phyloP scores from a whole-genome alignment of 768 basidiomycete genomes.

The Lepiota venenata region DNA sequence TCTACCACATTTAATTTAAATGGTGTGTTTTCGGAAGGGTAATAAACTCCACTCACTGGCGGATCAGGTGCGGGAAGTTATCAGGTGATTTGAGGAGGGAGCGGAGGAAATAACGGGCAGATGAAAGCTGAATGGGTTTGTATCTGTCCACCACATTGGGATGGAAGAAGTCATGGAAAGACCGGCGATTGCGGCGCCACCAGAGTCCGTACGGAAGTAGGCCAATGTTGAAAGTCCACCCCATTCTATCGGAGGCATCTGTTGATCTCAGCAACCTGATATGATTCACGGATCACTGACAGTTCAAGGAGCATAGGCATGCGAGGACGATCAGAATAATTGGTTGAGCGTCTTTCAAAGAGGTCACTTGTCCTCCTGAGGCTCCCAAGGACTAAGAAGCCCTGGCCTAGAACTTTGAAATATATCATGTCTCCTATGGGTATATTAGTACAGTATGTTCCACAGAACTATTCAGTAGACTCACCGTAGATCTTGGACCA shows the following conservation, averaged over 20 bases:
- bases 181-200: conserved; percentile 21
- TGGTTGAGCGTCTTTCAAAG: conserved; percentile 15
- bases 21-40: neutral
- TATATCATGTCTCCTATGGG: conserved; percentile 10
- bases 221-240: conserved; percentile 9
- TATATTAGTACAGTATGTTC: neutral
- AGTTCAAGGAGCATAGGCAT: conserved; percentile 7
- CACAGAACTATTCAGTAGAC: neutral
- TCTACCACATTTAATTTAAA: neutral
- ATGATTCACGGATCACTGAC: neutral
- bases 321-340: conserved; percentile 23
- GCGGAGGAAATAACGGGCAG: neutral
- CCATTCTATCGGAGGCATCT: conserved; percentile 4
- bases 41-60: neutral
- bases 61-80: neutral
- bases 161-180: conserved; percentile 24
- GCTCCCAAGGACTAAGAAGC: conserved; percentile 13
- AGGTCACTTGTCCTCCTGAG: conserved; percentile 15
- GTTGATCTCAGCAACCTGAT: neutral
- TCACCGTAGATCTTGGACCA: conserved; percentile 21
- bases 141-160: conserved; percentile 13
- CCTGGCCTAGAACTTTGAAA: conserved; percentile 10
- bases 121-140: conserved; percentile 13
- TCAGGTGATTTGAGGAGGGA: neutral
- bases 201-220: conserved; percentile 21